Conservation (phyloP, 2,329 filamentous ascomycete genomes). For the Alternaria dauci region DNA sequence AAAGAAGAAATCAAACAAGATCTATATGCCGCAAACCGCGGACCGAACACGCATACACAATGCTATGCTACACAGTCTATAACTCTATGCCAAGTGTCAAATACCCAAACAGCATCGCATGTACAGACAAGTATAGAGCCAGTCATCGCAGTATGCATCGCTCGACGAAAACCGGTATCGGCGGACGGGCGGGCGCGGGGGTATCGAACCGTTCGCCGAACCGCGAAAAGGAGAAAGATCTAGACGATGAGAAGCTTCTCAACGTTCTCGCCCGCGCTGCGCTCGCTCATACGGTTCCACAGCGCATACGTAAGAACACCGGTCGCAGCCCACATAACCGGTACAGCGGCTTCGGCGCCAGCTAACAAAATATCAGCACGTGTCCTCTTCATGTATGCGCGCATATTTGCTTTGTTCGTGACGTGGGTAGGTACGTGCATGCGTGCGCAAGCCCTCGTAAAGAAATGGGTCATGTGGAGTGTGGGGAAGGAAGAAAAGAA, state of each 20-base stretch:
- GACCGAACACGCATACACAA: neutral
- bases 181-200: neutral
- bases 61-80: neutral
- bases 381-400: neutral
- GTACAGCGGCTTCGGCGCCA: constrained; percentile 41
- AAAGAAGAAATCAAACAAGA: neutral
- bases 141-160: neutral
- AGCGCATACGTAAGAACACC: constrained; percentile 38
- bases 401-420: neutral
- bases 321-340: constrained; percentile 43
- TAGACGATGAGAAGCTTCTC: constrained; percentile 43
- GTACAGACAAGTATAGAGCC: neutral
- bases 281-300: constrained; percentile 43
- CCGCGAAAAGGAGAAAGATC: neutral
- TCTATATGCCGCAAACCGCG: neutral
- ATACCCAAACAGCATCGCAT: neutral
- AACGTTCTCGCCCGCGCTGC: constrained; percentile 33
- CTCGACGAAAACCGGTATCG: neutral
- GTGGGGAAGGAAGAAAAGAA: neutral
- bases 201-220: constrained; percentile 7
- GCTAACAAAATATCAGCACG: constrained; percentile 13
- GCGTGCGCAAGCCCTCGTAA: neutral
- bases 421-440: neutral
- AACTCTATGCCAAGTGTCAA: neutral
- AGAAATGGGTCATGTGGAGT: neutral